Base-by-base conservation (phyloP, 106 monocot species). In the Xerophyta viscosa region DNA sequence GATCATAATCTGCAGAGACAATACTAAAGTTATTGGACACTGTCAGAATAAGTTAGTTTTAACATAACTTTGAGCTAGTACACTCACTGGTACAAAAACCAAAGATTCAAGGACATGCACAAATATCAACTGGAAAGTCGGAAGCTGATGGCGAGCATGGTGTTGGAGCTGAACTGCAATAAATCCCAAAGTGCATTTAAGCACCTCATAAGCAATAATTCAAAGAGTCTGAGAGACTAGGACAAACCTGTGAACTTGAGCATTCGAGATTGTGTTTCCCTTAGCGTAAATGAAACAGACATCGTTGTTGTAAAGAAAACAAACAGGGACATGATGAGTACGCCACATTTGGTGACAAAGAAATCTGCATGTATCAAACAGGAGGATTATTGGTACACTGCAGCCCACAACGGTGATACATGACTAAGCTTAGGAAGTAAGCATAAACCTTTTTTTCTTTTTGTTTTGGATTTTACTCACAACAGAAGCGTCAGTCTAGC, bases 261-360 rank as follows among this genome's bases (percentile, higher is more conserved):
- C 98, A 98, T 98, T 36, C 98, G 98, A 56, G 98, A 98, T 70
- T 98, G 98, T 45, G 98, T 98, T 66, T 98, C 98, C 54, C 98
- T 82, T 23, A 98, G 66, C 14, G 88, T 98, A 63, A 98, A 98
- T 41, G 98, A 89, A 52, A 98, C 98, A 3, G 98, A 98, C 98
- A 98, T 98, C 9, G 86, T 98, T 24, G 98, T 98, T 25, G 98
- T 98, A 76, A 98, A 98, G 67, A 98, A 98, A 60, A 98, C 98
- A 80, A 98, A 98, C 20, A 98, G 65, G 24, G 98, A 98, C 98
- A 98, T 90, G 50, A 90, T 82, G 30, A 98, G 85, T 57, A 98
- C 98, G 41, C 86, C 85, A 31, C 98, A 82, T 66, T 98, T 98
- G 20, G 90, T 90, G 46, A 98, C 90, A 69, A 98, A 75, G 52